Evolutionary conservation across 768 basidiomycete species (phyloP), one percentile per base, ranked within the genome.

Genomic region (Boletus eberwhitei): DNA sequence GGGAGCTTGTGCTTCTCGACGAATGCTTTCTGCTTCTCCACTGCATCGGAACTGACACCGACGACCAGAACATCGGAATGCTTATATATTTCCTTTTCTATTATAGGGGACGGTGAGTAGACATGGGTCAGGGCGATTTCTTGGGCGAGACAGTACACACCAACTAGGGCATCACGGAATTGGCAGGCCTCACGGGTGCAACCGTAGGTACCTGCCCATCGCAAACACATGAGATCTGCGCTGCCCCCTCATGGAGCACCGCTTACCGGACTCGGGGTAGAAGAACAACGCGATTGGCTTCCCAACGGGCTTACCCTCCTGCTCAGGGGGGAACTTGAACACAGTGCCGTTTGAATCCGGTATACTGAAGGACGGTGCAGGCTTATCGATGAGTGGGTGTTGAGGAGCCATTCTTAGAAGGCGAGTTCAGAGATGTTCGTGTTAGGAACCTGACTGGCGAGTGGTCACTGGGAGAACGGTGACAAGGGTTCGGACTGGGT

Each of bases 121-220:
- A 36, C 12, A 47, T 51, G 36, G n/a, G 16, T 34, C 12, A 13
- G 17, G 9, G 3, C 5, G 39, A 54, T 38, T 16, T 45, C 36
- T 57, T 42, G 34, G 19, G 43, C 19, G 48, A 45, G 43, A 51
- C 5, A 22, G 29, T 4, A 66, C 80, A 52, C 53, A 87, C 87
- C 82, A 35, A 75, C 80, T 40, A 89, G 71, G 4, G 89, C 89
- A 73, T 93, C 88, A 24, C 91, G 81, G 70, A 94, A 92, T 49
- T 84, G 77, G 62, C 90, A 92, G 2, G 87, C 90, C 69, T 93
- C 85, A 63, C 79, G 85, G 17, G 88, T 94, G 70, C 92, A 93
- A 6, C 87, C 90, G 48, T 75, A 85, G 2, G 88, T 82, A 7
- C 85, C 88, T 85, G 67, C 43, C 42, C 40, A 35, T 42, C 22